Base-by-base conservation (phyloP, 257 asterid genomes). In the Agastache rugosa region DNA sequence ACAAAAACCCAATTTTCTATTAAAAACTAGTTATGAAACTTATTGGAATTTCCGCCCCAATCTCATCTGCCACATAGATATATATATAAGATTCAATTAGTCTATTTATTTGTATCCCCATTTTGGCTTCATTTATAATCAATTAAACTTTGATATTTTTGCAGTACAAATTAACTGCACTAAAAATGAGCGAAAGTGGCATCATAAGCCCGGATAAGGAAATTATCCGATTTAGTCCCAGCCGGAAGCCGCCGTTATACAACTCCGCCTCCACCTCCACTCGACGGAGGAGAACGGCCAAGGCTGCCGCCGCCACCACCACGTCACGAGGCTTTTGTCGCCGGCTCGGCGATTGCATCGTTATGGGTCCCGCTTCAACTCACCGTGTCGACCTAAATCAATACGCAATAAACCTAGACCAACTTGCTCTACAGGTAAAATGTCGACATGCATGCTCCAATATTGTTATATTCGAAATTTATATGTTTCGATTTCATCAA, bases 1-100 rank as follows among this genome's bases (percentile, higher is more conserved):
- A 22, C n/a, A 27, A 20, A 20, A 41, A n/a, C n/a, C 45, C 67
- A 25, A 62, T n/a, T 44, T 65, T 31, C 11, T 6, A 34, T 34
- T 4, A 44, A 22, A 22, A 7, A 35, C 0, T 35, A 0, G 16
- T 3, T 16, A 34, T 63, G 48, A 42, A 39, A 42, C 37, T 73
- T 84, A 65, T 83, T 64, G 76, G 63, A 66, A 71, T 48, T 59
- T 85, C 90, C 90, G 92, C 87, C 88, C 67, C 55, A 77, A 15
- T 72, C 54, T 19, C 63, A 83, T 78, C 77, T 63, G 63, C 31
- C 63, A 72, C 34, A 67, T 56, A 14, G 15, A 14, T 16, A 37
- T 47, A 53, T 27, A 70, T n/a, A 44, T 63, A 65, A 53, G 63
- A 61, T 20, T 39, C 51, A 63, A 31, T 8, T 11, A 22, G 23